Evolutionary conservation across 2,329 filamentous ascomycete genomes (phyloP), one percentile per base, ranked within the genome.

Genomic region (Calonectria naviculata): DNA sequence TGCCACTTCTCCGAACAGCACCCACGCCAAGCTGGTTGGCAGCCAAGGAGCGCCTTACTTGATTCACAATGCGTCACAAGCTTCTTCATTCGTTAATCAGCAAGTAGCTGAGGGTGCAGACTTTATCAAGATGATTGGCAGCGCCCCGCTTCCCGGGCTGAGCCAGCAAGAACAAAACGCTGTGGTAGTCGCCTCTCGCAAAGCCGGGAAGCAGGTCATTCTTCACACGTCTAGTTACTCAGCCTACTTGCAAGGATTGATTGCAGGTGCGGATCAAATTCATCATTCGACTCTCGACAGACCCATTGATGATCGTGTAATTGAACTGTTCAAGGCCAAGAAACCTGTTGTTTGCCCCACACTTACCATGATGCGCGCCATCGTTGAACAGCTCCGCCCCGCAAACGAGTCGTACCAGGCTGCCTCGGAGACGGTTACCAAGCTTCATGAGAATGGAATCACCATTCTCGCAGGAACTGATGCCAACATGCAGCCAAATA

Each of bases 91-190:
- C 38, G 47, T 68, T 8, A 31, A 38, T 9, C 56, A 42, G 24
- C 66, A 68, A 28, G 66, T 56, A 10, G 46, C 56, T 8, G n/a
- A 63, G 6, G 66, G 66, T 6, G 56, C 24, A 10, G 58, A 68
- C 46, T 68, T 68, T 24, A 68, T 68, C 58, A 68, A 68, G 46
- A 29, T 68, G 19, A 63, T 68, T 46, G 66, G 66, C 9, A 68
- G 66, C 26, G 66, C 66, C 15, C 66, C 66, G 10, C 44, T 52
- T 13, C 66, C 58, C 2, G 66, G 66, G 2, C 41, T 68, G n/a
- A 68, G 29, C 34, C 66, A 63, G 36, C 24, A 36, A 42, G 66
- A 68, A n/a, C 66, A 68, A 36, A 63, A 49, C 8, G 56, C 29
- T 6, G 8, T 63, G 12, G 66, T 68, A 1, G 26, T 26, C 24